Conservation (phyloP, 148 eudicot genomes). For the Diospyros lotus region DNA sequence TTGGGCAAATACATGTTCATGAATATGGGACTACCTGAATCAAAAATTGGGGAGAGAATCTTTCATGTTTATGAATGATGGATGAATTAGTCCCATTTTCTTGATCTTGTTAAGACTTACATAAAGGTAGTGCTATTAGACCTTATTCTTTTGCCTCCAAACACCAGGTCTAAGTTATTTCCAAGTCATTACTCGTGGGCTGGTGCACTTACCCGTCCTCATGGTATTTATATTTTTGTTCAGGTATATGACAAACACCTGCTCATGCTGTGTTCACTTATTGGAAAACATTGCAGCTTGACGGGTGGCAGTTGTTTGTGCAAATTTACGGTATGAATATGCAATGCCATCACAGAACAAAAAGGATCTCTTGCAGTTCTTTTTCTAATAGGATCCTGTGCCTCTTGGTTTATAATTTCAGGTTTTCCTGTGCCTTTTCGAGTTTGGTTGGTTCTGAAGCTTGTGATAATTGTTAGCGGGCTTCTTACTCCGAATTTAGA, state of each 20-base stretch:
- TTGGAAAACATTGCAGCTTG: constrained; percentile 31
- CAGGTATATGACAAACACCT: constrained; percentile 36
- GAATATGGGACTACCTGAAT: background rate
- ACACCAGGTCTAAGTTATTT: background rate
- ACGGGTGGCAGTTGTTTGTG: constrained; percentile 40
- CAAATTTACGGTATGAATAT: constrained; percentile 31
- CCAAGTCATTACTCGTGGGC: background rate
- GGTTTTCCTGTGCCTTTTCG: constrained; percentile 16
- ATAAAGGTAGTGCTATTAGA: background rate
- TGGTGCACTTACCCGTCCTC: background rate
- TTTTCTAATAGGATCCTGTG: background rate
- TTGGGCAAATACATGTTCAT: too few relatives aligned
- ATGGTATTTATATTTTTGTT: background rate
- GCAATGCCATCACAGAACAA: background rate
- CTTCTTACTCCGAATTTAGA: constrained; percentile 10
- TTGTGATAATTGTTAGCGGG: constrained; percentile 15
- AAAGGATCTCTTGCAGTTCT: background rate
- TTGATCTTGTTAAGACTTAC: background rate
- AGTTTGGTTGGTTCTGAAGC: constrained; percentile 10
- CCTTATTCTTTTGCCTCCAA: background rate
- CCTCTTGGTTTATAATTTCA: background rate
- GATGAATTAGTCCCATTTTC: background rate
- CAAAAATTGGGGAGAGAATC: background rate
- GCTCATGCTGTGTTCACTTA: constrained; percentile 33
- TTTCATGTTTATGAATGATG: background rate